These are phyloP conservation scores for Albizia julibrissin DNA, from an alignment of 306 rosid genomes.

Conservation along the genomic window DNA sequence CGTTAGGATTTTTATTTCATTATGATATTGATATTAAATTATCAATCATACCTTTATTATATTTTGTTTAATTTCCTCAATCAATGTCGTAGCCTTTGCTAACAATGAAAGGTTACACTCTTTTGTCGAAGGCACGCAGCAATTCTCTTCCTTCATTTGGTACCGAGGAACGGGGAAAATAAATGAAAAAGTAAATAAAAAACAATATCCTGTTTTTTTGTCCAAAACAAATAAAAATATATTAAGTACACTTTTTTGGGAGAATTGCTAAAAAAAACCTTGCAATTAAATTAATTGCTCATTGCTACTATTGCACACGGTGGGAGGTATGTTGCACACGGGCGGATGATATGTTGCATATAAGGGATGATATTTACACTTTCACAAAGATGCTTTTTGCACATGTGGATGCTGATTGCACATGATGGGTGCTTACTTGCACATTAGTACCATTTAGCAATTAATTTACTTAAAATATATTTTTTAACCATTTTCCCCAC, in stretches of 20 bases:
- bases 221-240: neutral
- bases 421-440: too few species aligned
- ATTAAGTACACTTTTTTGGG: neutral
- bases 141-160: neutral
- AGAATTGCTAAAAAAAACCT: too few species aligned
- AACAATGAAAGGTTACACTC: neutral
- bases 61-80: neutral
- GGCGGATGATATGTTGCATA: too few species aligned
- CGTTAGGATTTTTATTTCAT: neutral
- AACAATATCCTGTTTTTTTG: neutral
- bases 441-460: too few species aligned
- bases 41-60: neutral
- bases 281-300: too few species aligned
- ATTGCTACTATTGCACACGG: too few species aligned
- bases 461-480: too few species aligned
- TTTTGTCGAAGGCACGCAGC: neutral
- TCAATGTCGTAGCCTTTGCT: conserved; percentile 1
- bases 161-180: neutral
- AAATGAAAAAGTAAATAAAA: neutral
- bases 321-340: too few species aligned
- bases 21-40: neutral
- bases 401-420: too few species aligned
- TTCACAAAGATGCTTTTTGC: too few species aligned
- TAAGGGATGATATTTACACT: too few species aligned
- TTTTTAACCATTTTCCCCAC: too few species aligned